Base-by-base conservation (phyloP, 805 yeast genomes). In the Nakazawaea pomicola region DNA sequence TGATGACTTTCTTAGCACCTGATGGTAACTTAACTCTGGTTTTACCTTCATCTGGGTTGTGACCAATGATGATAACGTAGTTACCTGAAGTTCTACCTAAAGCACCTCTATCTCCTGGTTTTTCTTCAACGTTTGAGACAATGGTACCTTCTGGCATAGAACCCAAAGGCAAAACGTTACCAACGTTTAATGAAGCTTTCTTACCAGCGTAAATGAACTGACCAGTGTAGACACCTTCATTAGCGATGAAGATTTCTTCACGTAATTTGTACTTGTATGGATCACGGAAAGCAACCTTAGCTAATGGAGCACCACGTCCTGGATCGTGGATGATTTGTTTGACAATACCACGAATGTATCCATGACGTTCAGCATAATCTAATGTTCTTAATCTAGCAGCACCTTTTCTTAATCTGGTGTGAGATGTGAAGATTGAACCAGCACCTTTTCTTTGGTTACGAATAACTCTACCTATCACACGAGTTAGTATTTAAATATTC, bases 391-490 rank as follows among this genome's bases (percentile, higher is more conserved):
- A 83, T 86, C 91, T 91, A 70, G 99, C 99, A 70, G 99, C 98
- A 74, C 99, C 99, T 78, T 93, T 87, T 86, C 99, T 89, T 75
- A 93, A 87, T 78, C 98, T 93, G 82, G 98, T 91, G 93, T 90
- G 95, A 66, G 99, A 83, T 72, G 95, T 84, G 89, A 93, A 93
- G 83, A 93, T 89, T 67, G 98, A 91, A 71, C 99, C 98, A 75
- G 96, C 96, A 85, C 98, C 98, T 80, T 93, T 93, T 89, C 99
- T 90, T 84, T 93, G 99, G 83, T 93, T 93, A 80, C 99, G 95
- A 81, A 93, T 93, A 78, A 93, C 99, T 84, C 98, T 88, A 86
- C 96, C 96, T 80, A 12, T 28, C n/a, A n/a, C n/a, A n/a, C n/a
- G n/a, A n/a, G n/a, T n/a, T n/a, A n/a, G n/a, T n/a, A n/a, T n/a